phyloP scores from a whole-genome alignment of 306 rosid species.

The Casuarina equisetifolia region DNA sequence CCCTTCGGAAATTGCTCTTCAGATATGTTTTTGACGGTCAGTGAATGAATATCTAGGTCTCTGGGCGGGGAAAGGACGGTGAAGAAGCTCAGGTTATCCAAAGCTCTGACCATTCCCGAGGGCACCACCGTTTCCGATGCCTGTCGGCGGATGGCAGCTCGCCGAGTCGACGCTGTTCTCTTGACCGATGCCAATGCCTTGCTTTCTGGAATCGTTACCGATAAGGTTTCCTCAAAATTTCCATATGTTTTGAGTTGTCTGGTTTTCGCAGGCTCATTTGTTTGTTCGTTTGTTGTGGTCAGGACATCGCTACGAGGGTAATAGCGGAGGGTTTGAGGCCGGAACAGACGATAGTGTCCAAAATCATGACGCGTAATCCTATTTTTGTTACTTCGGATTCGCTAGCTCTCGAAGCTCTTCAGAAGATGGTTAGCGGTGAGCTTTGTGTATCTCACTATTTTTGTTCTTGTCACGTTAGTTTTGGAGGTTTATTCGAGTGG shows the following conservation, averaged over 20 bases:
- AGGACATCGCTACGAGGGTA: slow-evolving; percentile 85
- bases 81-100: slow-evolving; percentile 78
- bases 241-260: neutral
- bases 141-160: slow-evolving; percentile 88
- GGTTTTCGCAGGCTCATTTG: neutral
- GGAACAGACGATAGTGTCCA: slow-evolving; percentile 77
- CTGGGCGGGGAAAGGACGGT: slow-evolving; percentile 82
- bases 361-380: slow-evolving; percentile 90
- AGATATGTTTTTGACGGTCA: neutral
- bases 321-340: slow-evolving; percentile 91
- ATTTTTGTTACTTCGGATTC: slow-evolving; percentile 76
- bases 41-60: slow-evolving; percentile 37
- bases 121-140: slow-evolving; percentile 90
- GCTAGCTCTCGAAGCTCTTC: slow-evolving; percentile 85
- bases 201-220: slow-evolving; percentile 94
- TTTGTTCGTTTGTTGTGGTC: slow-evolving; percentile 14
- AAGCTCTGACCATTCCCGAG: slow-evolving; percentile 91
- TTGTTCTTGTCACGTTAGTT: neutral
- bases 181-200: slow-evolving; percentile 83
- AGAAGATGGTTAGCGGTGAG: slow-evolving; percentile 90
- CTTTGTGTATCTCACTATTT: neutral
- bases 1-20: neutral
- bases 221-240: slow-evolving; percentile 53
- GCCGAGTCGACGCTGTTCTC: slow-evolving; percentile 83
- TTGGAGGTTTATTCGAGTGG: slow-evolving; percentile 6